A percentile compares a stretch with the other conserved stretches of the same genome.
Evolutionary conservation across 441 rosid species (phyloP).

Genomic region (Viola pubescens): DNA sequence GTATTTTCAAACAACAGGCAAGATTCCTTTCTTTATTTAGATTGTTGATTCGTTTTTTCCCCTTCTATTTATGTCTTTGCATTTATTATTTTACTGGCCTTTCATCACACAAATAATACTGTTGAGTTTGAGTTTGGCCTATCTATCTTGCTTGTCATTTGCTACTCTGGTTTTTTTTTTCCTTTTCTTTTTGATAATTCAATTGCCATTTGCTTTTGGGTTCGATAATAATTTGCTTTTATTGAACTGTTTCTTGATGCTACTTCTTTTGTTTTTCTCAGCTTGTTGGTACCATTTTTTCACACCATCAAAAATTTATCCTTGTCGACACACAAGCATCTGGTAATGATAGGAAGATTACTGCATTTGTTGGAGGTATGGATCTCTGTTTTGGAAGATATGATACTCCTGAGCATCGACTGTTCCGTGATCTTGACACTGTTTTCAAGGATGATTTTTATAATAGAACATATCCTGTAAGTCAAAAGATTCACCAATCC

Average conservation of each 20-base stretch:
- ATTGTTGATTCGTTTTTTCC: not conserved
- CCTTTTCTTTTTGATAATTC: too few species aligned
- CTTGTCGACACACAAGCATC: conserved; percentile 78
- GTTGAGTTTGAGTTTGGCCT: too few species aligned
- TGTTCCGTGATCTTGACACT: conserved; percentile 61
- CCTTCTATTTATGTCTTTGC: too few species aligned
- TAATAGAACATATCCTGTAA: conserved; percentile 80
- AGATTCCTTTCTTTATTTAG: conserved; percentile 13
- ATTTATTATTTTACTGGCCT: too few species aligned
- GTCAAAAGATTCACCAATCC: conserved; percentile 21
- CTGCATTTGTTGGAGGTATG: conserved; percentile 87
- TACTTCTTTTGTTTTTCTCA: conserved; percentile 20
- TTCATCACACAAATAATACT: too few species aligned
- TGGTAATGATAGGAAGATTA: conserved; percentile 67
- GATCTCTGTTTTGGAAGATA: conserved; percentile 95
- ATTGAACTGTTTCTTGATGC: not conserved
- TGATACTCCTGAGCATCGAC: conserved; percentile 83
- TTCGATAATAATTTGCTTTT: too few species aligned
- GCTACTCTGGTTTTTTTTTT: too few species aligned
- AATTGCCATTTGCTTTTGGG: too few species aligned
- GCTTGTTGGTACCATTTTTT: conserved; percentile 83
- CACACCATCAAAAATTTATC: conserved; percentile 92
- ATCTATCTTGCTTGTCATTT: too few species aligned
- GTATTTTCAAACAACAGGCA: conserved; percentile 74
- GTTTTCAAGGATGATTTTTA: conserved; percentile 72